phyloP scores from a whole-genome alignment of 805 yeast species.

The Cyberlindnera maclurae region DNA sequence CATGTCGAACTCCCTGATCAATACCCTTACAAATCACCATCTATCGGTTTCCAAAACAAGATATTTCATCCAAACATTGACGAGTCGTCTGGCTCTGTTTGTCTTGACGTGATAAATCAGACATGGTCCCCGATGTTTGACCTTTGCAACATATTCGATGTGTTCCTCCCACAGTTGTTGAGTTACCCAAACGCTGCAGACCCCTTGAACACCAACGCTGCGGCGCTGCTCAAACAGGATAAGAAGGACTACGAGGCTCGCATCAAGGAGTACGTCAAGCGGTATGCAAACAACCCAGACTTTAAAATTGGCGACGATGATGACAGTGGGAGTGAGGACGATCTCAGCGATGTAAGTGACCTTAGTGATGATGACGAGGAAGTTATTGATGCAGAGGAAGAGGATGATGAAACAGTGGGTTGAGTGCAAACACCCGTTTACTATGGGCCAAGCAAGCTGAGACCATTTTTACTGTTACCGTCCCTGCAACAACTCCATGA shows the following conservation, averaged over 20 bases:
- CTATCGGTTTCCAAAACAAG: slow-evolving; percentile 86
- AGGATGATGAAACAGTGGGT: slow-evolving; percentile 13
- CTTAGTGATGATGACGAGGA: slow-evolving; percentile 14
- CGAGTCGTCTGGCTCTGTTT: slow-evolving; percentile 83
- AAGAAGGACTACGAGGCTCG: slow-evolving; percentile 56
- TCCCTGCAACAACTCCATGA: too few species aligned
- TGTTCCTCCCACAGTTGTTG: slow-evolving; percentile 85
- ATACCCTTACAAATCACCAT: slow-evolving; percentile 93
- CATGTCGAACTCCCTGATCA: slow-evolving; percentile 93
- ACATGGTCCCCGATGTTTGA: slow-evolving; percentile 99
- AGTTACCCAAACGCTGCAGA: slow-evolving; percentile 93
- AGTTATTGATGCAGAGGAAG: slow-evolving; percentile 17
- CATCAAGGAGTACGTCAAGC: slow-evolving; percentile 66
- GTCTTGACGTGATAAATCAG: slow-evolving; percentile 93
- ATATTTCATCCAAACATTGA: slow-evolving; percentile 96
- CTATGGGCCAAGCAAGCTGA: too few species aligned
- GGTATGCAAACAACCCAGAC: slow-evolving; percentile 48
- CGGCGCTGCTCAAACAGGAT: slow-evolving; percentile 66
- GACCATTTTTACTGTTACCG: too few species aligned
- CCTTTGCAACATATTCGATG: slow-evolving; percentile 81
- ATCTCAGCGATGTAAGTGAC: slow-evolving; percentile 22
- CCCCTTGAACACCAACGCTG: slow-evolving; percentile 89
- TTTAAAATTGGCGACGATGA: slow-evolving; percentile 40
- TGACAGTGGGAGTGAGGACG: slow-evolving; percentile 38
- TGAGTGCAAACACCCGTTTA: too few species aligned